Base-by-base conservation (phyloP, 2,329 filamentous ascomycete species). In the Colletotrichum euphorbiae region DNA sequence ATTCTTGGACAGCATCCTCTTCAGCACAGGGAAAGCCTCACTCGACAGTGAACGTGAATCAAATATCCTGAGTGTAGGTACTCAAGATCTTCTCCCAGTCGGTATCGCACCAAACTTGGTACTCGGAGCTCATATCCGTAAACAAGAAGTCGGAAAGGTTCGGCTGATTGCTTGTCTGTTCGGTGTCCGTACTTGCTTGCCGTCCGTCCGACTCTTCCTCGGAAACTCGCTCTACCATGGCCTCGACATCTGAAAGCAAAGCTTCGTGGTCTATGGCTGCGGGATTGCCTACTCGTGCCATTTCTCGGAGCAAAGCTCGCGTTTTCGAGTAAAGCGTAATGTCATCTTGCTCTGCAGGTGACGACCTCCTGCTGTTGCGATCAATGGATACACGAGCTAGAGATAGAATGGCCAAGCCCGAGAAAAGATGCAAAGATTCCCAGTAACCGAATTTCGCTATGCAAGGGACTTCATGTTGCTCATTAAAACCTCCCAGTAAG, bases 371-470 rank as follows among this genome's bases (percentile, higher is more conserved):
- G 21, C 51, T 33, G 31, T 17, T 2, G 24, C 6, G 1, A 8
- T 50, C 4, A 40, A 46, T 11, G 19, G 43, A 31, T 59, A 61
- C 55, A 8, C 46, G 64, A 2, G 72, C 64, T 5, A 74, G 55
- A 2, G 62, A 50, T 19, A 73, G 59, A 8, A 75, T 72, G 8
- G 69, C 69, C 0, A 74, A 52, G 46, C 71, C 59, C 0, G 74
- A 74, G 52, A 75, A 74, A 3, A 75, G 67, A 33, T 74, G 73
- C 9, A 74, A 69, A 1, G 72, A 72, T 19, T 74, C 71, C 71
- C 72, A 75, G 24, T 73, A 74, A 5, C 73, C 72, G 15, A 71
- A 74, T 36, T 71, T 71, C 1, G 72, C 73, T 72, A 11, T 43
- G 12, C n/a, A 7, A 0, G 15, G 21, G 7, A 12, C 6, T 15